These are phyloP conservation scores for Trichoderma asperelloides DNA, from an alignment of 495 filamentous ascomycete genomes.

Conservation along the genomic window DNA sequence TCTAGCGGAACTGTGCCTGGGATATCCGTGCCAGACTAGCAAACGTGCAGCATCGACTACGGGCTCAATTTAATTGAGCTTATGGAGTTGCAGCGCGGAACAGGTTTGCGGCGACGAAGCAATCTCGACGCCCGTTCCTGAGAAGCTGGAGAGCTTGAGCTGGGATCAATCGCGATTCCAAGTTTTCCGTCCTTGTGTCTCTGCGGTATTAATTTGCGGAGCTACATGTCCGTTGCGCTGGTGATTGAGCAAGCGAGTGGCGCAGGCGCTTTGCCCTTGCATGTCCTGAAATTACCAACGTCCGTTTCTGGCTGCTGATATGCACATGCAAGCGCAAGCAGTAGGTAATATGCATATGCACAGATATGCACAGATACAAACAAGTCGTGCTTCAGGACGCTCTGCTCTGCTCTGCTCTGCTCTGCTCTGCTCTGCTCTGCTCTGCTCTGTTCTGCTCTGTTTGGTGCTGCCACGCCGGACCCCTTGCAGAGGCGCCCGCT, in stretches of 20 bases:
- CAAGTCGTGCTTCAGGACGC: not conserved
- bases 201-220: not conserved
- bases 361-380: not conserved
- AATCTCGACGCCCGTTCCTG: too few relatives aligned
- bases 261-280: not conserved
- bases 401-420: not conserved
- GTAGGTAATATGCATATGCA: not conserved
- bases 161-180: not conserved
- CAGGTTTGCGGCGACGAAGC: too few relatives aligned
- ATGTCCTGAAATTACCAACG: not conserved
- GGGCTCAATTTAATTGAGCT: not conserved
- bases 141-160: not conserved
- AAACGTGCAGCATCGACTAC: too few relatives aligned
- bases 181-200: not conserved
- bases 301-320: not conserved
- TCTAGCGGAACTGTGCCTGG: not conserved
- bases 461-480: not conserved
- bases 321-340: not conserved
- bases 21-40: not conserved
- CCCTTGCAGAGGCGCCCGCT: not conserved
- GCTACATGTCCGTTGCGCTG: not conserved
- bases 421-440: too few relatives aligned
- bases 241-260: not conserved
- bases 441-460: too few relatives aligned
- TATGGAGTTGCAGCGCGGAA: not conserved